Evolutionary conservation across 2,329 filamentous ascomycete genomes (phyloP).

Genomic region (Bisporella sp.): DNA sequence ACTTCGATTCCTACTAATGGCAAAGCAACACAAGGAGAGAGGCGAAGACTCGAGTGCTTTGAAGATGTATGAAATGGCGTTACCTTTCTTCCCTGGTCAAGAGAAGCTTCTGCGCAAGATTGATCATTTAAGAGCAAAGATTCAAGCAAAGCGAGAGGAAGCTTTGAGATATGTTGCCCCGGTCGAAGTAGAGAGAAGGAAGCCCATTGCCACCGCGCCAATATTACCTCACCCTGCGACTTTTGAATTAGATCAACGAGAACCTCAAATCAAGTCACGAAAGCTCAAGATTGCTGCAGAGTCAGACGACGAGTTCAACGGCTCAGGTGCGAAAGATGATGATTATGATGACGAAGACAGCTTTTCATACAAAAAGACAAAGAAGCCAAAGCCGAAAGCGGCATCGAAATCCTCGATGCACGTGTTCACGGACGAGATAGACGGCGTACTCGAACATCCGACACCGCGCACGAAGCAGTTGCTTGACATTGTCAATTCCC

Average conservation of each 20-base stretch:
- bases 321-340: slow-evolving; percentile 30
- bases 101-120: slow-evolving; percentile 69
- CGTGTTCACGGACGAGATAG: slow-evolving; percentile 31
- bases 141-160: slow-evolving; percentile 34
- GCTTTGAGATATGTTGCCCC: slow-evolving; percentile 3
- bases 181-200: slow-evolving; percentile 10
- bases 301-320: slow-evolving; percentile 29
- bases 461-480: slow-evolving; percentile 48
- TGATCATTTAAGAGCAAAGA: slow-evolving; percentile 48
- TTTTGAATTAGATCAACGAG: slow-evolving; percentile 12
- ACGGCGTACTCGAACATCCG: slow-evolving; percentile 32
- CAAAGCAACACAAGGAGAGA: slow-evolving; percentile 79
- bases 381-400: slow-evolving; percentile 25
- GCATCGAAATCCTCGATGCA: slow-evolving; percentile 22
- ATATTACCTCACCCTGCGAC: slow-evolving; percentile 15
- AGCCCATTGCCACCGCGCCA: slow-evolving; percentile 15
- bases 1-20: slow-evolving; percentile 79
- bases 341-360: slow-evolving; percentile 31
- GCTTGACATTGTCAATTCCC: slow-evolving; percentile 66
- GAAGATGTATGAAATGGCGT: slow-evolving; percentile 77
- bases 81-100: slow-evolving; percentile 81
- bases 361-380: slow-evolving; percentile 25
- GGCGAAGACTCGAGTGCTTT: slow-evolving; percentile 74
- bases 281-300: slow-evolving; percentile 18
- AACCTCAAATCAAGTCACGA: slow-evolving; percentile 16